A percentile compares a stretch with the other conserved stretches of the same genome.
These are phyloP conservation scores for Dunaliella primolecta DNA, from an alignment of 139 green algal genomes.

Conservation along the genomic window DNA sequence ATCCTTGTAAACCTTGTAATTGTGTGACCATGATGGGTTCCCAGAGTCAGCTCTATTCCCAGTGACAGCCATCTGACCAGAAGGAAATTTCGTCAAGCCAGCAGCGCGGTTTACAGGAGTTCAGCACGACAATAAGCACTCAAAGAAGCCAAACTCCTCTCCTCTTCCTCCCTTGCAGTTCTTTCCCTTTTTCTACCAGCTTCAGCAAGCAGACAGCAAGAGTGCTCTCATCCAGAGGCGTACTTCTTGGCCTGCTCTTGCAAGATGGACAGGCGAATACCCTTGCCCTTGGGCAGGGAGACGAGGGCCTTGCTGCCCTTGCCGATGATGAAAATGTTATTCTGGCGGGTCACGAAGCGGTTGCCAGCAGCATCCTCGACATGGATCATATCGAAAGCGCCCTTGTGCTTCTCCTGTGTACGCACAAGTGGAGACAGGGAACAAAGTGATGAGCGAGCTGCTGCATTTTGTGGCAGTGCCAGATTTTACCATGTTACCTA, in stretches of 20 bases:
- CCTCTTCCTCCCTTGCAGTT: neutral
- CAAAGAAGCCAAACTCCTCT: neutral
- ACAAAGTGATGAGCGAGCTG: no score
- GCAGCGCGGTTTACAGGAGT: neutral
- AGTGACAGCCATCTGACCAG: no score
- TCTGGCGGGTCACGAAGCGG: slow-evolving; percentile 89
- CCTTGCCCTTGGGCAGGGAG: slow-evolving; percentile 97
- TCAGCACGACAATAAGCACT: neutral
- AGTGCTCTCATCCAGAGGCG: slow-evolving; percentile 33
- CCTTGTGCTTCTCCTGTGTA: slow-evolving; percentile 93
- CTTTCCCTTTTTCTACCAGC: neutral
- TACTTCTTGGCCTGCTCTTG: slow-evolving; percentile 94
- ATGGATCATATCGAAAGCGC: slow-evolving; percentile 90
- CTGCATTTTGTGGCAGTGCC: no score
- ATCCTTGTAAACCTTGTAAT: no score
- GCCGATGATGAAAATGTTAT: slow-evolving; percentile 98
- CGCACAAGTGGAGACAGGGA: no score
- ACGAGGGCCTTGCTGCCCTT: slow-evolving; percentile 95
- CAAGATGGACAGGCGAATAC: slow-evolving; percentile 91
- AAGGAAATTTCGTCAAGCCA: no score
- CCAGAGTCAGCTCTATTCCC: no score
- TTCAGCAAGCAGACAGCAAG: neutral
- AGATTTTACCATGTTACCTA: no score
- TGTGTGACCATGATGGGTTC: no score
- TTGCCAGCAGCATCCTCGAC: slow-evolving; percentile 91